Evolutionary conservation across 805 yeast genomes (phyloP).

Genomic region (Hemisphaericaspora nanyangensis): DNA sequence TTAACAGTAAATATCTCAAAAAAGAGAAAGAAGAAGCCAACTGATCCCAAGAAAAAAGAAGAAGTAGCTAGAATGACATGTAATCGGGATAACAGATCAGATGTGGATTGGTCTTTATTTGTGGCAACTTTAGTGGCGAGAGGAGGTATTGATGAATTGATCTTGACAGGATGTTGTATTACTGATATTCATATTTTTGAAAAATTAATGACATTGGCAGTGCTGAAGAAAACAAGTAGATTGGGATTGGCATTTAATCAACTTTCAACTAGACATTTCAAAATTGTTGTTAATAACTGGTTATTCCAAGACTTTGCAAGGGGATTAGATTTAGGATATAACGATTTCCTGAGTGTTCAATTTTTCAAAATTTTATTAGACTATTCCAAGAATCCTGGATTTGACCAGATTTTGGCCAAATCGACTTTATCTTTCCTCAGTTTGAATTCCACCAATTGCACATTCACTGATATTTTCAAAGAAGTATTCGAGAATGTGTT

Average conservation of each 20-base stretch:
- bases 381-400: slow-evolving; percentile 16
- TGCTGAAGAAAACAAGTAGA: slow-evolving; percentile 50
- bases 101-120: slow-evolving; percentile 80
- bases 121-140: slow-evolving; percentile 64
- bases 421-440: slow-evolving; percentile 47
- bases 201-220: slow-evolving; percentile 53
- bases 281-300: slow-evolving; percentile 55
- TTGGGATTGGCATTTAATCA: slow-evolving; percentile 79
- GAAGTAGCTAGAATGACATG: slow-evolving; percentile 40
- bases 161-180: slow-evolving; percentile 73
- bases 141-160: slow-evolving; percentile 75
- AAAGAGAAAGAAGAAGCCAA: slow-evolving; percentile 24
- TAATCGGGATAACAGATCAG: slow-evolving; percentile 56
- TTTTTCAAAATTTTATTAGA: slow-evolving; percentile 38
- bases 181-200: slow-evolving; percentile 53
- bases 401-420: slow-evolving; percentile 15
- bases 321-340: slow-evolving; percentile 84
- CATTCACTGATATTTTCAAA: slow-evolving; percentile 45
- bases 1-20: slow-evolving; percentile 43
- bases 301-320: slow-evolving; percentile 42
- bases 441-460: slow-evolving; percentile 58
- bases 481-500: slow-evolving; percentile 48
- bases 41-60: slow-evolving; percentile 13
- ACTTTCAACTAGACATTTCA: slow-evolving; percentile 55
- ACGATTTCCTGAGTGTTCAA: slow-evolving; percentile 50